phyloP scores from a whole-genome alignment of 1,284 basidiomycete genomes.

The Rhodotorula sp. region DNA sequence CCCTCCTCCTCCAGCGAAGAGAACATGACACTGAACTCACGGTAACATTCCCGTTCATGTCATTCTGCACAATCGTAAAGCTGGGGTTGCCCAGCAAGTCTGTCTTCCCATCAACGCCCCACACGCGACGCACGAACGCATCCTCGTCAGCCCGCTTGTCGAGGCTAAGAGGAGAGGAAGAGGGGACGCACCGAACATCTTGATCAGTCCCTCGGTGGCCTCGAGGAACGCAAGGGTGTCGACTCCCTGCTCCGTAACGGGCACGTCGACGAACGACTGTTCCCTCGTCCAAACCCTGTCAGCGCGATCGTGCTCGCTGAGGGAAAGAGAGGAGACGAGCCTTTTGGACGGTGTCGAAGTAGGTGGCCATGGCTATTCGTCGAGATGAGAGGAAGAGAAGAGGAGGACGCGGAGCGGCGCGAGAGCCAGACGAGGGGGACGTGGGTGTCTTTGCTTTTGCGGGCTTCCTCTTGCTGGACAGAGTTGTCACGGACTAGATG shows the following conservation, averaged over 20 bases:
- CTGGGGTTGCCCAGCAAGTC: conserved; percentile 86
- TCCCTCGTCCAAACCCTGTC: background rate
- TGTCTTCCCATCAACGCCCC: conserved; percentile 45
- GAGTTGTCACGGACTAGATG: too few relatives aligned
- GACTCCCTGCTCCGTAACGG: conserved; percentile 79
- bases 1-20: too few relatives aligned
- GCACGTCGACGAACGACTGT: conserved; percentile 87
- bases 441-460: too few relatives aligned
- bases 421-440: too few relatives aligned
- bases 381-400: background rate
- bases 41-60: conserved; percentile 88
- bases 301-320: background rate
- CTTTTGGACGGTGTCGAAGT: conserved; percentile 76
- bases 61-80: conserved; percentile 79
- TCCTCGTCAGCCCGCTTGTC: conserved; percentile 1
- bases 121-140: background rate
- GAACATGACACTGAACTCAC: conserved; percentile 54
- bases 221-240: conserved; percentile 85
- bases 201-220: conserved; percentile 83
- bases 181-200: conserved; percentile 76
- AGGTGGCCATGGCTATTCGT: conserved; percentile 66
- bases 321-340: conserved; percentile 51
- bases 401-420: background rate
- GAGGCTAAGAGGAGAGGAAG: too few relatives aligned
- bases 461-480: too few relatives aligned